phyloP scores from a whole-genome alignment of 768 basidiomycete genomes.

The Pluteus cervinus region DNA sequence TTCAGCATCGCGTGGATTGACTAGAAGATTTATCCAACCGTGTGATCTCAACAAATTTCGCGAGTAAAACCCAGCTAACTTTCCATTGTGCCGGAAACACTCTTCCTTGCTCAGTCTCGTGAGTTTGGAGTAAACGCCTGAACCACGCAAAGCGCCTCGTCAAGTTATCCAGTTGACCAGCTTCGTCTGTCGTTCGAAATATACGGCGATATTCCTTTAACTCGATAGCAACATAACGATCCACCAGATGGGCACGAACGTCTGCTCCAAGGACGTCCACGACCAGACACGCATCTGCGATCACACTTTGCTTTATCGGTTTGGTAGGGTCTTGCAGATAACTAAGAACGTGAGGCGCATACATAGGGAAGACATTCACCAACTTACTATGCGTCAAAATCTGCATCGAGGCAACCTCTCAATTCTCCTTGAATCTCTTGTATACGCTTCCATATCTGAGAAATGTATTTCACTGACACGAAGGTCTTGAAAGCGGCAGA shows the following conservation, averaged over 20 bases:
- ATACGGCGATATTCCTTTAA: slow-evolving; percentile 95
- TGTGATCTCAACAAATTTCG: slow-evolving; percentile 88
- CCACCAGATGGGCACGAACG: slow-evolving; percentile 73
- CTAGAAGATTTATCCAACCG: slow-evolving; percentile 38
- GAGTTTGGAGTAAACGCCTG: slow-evolving; percentile 71
- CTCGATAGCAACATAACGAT: slow-evolving; percentile 85
- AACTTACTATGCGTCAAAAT: slow-evolving; percentile 89
- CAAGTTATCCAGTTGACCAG: slow-evolving; percentile 94
- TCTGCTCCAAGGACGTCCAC: slow-evolving; percentile 87
- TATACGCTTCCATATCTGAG: slow-evolving; percentile 72
- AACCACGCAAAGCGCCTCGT: slow-evolving; percentile 95
- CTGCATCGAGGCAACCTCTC: slow-evolving; percentile 74
- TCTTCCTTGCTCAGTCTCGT: slow-evolving; percentile 81
- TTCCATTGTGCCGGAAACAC: slow-evolving; percentile 86
- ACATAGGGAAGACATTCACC: neutral
- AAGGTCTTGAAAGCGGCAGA: slow-evolving; percentile 76
- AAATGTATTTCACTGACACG: slow-evolving; percentile 68
- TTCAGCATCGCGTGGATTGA: neutral
- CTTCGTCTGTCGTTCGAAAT: slow-evolving; percentile 89
- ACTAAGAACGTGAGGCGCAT: slow-evolving; percentile 30
- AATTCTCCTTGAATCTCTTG: slow-evolving; percentile 80
- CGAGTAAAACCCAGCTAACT: slow-evolving; percentile 73
- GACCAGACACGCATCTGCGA: slow-evolving; percentile 82
- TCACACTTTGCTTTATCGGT: slow-evolving; percentile 53
- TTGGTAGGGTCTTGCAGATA: slow-evolving; percentile 75